Percentiles rank a stretch among this genome's conserved stretches.
Evolutionary conservation across 2,329 filamentous ascomycete species (phyloP).

Genomic region (Bipolaris cookei): DNA sequence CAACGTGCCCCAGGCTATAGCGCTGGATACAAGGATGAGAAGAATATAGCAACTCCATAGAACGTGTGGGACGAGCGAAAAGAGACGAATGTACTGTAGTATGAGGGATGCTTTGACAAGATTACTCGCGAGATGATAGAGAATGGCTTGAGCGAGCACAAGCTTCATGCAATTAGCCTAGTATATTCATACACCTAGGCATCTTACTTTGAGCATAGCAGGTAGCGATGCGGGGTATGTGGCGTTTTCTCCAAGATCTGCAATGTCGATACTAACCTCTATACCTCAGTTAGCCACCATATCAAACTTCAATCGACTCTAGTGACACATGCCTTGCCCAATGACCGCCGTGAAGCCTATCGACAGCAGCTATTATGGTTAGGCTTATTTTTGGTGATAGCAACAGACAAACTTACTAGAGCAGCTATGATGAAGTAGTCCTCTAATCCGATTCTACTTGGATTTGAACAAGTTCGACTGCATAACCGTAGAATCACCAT

Average conservation of each 20-base stretch:
- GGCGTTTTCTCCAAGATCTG: background rate
- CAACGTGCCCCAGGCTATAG: slow-evolving; percentile 35
- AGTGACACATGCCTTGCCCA: slow-evolving; percentile 24
- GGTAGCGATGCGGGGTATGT: slow-evolving; percentile 6
- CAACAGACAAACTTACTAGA: slow-evolving; percentile 25
- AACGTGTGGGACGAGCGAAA: slow-evolving; percentile 20
- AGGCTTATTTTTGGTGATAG: background rate
- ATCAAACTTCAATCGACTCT: background rate
- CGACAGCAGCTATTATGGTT: slow-evolving; percentile 31
- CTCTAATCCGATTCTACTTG: slow-evolving; percentile 25
- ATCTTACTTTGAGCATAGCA: slow-evolving; percentile 18
- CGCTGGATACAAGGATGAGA: slow-evolving; percentile 26
- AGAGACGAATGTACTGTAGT: slow-evolving; percentile 41
- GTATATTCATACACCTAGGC: background rate
- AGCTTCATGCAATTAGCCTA: slow-evolving; percentile 27
- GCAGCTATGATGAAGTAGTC: slow-evolving; percentile 39
- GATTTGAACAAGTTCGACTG: slow-evolving; percentile 26
- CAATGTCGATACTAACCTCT: slow-evolving; percentile 20
- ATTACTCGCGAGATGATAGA: slow-evolving; percentile 44
- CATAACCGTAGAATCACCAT: slow-evolving; percentile 38
- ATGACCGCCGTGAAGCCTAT: slow-evolving; percentile 37
- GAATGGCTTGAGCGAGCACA: slow-evolving; percentile 37
- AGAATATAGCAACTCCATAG: slow-evolving; percentile 24
- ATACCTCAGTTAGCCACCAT: background rate
- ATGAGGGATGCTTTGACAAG: slow-evolving; percentile 43